Evolutionary conservation across 805 yeast genomes (phyloP), one percentile per base, ranked within the genome.

Genomic region (Isabelozyma heimii): DNA sequence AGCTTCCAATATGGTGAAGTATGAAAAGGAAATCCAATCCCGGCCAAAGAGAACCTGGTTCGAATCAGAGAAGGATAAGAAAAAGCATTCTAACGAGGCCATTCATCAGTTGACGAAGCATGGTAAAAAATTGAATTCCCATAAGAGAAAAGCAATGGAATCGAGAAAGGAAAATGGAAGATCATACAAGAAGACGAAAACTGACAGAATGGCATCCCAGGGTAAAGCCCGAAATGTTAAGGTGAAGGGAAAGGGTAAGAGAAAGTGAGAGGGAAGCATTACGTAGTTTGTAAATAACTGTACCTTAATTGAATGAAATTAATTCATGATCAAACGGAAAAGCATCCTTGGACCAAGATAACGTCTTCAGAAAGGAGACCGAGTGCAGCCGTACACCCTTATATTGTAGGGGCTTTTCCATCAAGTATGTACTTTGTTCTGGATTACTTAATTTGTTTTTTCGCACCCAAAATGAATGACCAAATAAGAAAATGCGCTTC

Each of bases 11-110:
- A 59, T 94, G 65, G 70, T 94, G 53, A 86, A 81, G 62, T 91
- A 88, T 59, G 82, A 83, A 56, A 81, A 80, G 46, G 98, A 94
- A 68, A 94, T 94, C 61, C 79, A 82, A 55, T 74, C 97, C 0
- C 81, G 97, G 61, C 98, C 99, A 33, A 90, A 82, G 68, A 83
- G 99, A 72, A 94, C 99, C 0, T 94, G 99, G 99, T 92, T 94
- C 67, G 92, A 89, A 69, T 61, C 76, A 33, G 83, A 80, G 51
- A 69, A 67, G 44, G 84, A 81, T 35, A 81, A 82, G 68, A 71
- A 75, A 68, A 71, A 58, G 57, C 72, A 52, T 65, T 67, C 61
- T 64, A 56, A 66, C 14, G 63, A 56, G 45, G 76, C 64, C 7
- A 59, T 69, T 66, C 67, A 63, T 33, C 73, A 70, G 42, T 62